Evolutionary conservation across 495 filamentous ascomycete species (phyloP).

Genomic region (Hyaloscypha bicolor): DNA sequence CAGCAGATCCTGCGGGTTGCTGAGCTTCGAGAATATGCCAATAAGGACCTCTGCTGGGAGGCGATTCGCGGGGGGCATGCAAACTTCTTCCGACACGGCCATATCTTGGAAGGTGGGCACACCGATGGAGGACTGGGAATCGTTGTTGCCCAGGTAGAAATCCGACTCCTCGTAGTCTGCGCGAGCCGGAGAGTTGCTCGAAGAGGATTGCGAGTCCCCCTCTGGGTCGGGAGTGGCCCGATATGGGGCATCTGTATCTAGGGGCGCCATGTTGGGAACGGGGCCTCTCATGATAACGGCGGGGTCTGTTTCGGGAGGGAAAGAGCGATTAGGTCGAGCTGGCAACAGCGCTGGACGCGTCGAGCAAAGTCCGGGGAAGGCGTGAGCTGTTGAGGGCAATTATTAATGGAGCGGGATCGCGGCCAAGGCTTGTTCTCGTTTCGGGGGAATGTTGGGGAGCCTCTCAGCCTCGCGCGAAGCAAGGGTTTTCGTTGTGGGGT

Average conservation of each 20-base stretch:
- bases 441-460: not conserved
- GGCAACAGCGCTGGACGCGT: not conserved
- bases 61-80: conserved; percentile 72
- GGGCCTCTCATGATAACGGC: conserved; percentile 26
- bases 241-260: conserved; percentile 27
- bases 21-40: conserved; percentile 84
- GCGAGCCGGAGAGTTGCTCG: conserved; percentile 82
- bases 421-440: not conserved
- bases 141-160: conserved; percentile 84
- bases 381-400: not conserved
- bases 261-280: conserved; percentile 20
- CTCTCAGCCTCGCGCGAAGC: conserved; percentile 7
- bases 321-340: not conserved
- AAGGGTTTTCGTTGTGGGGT: not conserved
- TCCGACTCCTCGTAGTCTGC: conserved; percentile 84
- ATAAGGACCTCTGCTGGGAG: conserved; percentile 95
- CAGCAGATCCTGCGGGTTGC: conserved; percentile 70
- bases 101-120: conserved; percentile 76
- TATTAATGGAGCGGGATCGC: not conserved
- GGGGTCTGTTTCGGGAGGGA: not conserved
- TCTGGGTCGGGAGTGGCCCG: conserved; percentile 30
- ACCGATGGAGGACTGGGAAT: conserved; percentile 87
- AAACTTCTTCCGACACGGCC: conserved; percentile 55
- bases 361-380: not conserved
- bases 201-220: conserved; percentile 56